A percentile compares a stretch with the other conserved stretches of the same genome.
These are phyloP conservation scores for Fraxinus sp. DNA, from an alignment of 305 asterid genomes.

Conservation along the genomic window DNA sequence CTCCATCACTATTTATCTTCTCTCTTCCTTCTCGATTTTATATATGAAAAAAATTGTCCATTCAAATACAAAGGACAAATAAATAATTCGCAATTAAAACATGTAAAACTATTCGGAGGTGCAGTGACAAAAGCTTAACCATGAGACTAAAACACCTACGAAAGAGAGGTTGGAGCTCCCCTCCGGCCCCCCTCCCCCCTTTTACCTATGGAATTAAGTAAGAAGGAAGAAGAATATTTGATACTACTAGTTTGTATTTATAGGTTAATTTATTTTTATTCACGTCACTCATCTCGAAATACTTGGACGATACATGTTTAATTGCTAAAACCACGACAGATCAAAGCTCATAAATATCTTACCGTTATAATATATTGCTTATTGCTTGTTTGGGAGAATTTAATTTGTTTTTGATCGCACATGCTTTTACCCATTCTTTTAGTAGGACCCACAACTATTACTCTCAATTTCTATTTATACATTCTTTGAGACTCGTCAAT, in stretches of 20 bases:
- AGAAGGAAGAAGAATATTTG: too few relatives aligned
- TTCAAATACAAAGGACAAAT: too few relatives aligned
- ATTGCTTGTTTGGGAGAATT: too few relatives aligned
- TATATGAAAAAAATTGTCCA: background rate
- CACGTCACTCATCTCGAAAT: background rate
- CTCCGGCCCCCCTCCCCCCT: too few relatives aligned
- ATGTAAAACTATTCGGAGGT: background rate
- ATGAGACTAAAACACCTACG: background rate
- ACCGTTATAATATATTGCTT: too few relatives aligned
- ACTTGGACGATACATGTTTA: background rate
- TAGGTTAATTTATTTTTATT: background rate
- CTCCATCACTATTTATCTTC: slow-evolving; percentile 23
- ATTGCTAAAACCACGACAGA: background rate
- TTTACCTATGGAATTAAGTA: too few relatives aligned
- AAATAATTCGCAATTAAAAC: background rate
- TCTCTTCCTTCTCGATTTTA: too few relatives aligned
- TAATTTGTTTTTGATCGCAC: too few relatives aligned
- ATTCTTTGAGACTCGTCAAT: background rate
- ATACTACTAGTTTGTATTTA: background rate
- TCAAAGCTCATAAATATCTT: too few relatives aligned
- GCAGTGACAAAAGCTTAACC: background rate
- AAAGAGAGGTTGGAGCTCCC: background rate
- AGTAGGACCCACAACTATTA: background rate
- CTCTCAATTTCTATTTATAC: too few relatives aligned
- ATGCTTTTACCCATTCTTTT: too few relatives aligned